A percentile compares a stretch with the other conserved stretches of the same genome.
Conservation (phyloP, 441 rosid genomes). For the Syzygium syzygioides region DNA sequence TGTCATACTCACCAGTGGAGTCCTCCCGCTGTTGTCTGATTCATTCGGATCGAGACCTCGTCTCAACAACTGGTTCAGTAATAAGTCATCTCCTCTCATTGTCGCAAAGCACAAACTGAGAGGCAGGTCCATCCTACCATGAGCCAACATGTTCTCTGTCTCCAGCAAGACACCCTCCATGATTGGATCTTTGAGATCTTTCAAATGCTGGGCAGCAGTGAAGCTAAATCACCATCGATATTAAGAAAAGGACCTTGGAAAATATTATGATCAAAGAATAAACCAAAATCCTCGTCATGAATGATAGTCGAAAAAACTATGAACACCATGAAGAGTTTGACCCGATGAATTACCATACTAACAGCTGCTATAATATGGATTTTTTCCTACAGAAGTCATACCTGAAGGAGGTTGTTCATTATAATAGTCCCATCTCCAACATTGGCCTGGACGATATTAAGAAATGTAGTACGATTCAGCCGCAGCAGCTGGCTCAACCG, state of each 20-base stretch:
- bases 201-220: constrained; percentile 45
- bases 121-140: constrained; percentile 70
- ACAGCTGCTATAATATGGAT: background rate
- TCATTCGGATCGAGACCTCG: constrained; percentile 76
- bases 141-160: constrained; percentile 64
- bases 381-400: background rate
- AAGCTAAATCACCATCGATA: background rate
- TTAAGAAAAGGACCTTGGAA: background rate
- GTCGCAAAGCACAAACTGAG: constrained; percentile 63
- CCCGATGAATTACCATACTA: background rate
- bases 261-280: background rate
- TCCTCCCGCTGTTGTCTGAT: constrained; percentile 59
- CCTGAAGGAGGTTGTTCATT: constrained; percentile 9
- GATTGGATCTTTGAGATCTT: constrained; percentile 52
- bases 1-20: constrained; percentile 44
- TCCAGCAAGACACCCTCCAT: constrained; percentile 56
- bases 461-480: constrained; percentile 7
- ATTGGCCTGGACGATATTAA: constrained; percentile 6
- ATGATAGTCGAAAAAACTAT: background rate
- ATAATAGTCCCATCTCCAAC: constrained; percentile 9
- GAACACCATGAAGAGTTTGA: background rate
- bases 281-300: background rate
- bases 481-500: constrained; percentile 13
- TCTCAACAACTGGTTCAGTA: constrained; percentile 49
- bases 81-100: constrained; percentile 47